These are phyloP conservation scores for Turnera subulata DNA, from an alignment of 345 rosid species.

Conservation along the genomic window DNA sequence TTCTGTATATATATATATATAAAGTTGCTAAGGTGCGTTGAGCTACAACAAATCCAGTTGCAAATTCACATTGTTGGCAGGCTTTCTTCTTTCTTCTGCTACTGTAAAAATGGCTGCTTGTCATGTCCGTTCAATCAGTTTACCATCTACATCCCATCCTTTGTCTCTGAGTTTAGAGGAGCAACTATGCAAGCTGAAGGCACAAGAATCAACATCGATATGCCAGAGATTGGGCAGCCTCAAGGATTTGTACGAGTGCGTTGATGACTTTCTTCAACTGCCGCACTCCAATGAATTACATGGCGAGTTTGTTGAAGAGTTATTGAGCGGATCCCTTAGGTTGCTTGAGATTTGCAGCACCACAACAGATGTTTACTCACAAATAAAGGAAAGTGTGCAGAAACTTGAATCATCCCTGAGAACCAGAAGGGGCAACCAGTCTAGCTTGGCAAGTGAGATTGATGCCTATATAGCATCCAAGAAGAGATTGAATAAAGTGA, in stretches of 20 bases:
- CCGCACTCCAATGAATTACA: not conserved
- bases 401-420: constrained; percentile 1
- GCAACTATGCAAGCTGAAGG: constrained; percentile 22
- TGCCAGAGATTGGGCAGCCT: not conserved
- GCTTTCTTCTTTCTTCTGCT: not conserved
- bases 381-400: constrained; percentile 3
- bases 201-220: constrained; percentile 1
- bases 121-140: constrained; percentile 38
- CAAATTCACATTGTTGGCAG: not conserved
- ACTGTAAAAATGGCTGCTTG: constrained; percentile 20
- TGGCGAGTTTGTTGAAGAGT: not conserved
- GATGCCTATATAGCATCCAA: constrained; percentile 2
- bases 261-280: constrained; percentile 1
- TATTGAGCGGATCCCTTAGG: not conserved
- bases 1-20: too few relatives aligned
- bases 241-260: not conserved
- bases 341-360: not conserved
- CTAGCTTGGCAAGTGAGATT: not conserved
- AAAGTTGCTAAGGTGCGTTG: too few relatives aligned
- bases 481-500: constrained; percentile 1
- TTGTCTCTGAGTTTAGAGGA: constrained; percentile 22
- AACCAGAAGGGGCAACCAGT: not conserved
- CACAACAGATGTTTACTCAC: constrained; percentile 5
- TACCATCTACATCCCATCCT: constrained; percentile 31
- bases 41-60: not conserved